Base-by-base conservation (phyloP, 2,329 filamentous ascomycete genomes). In the Fusarium neocosmosporiellum region DNA sequence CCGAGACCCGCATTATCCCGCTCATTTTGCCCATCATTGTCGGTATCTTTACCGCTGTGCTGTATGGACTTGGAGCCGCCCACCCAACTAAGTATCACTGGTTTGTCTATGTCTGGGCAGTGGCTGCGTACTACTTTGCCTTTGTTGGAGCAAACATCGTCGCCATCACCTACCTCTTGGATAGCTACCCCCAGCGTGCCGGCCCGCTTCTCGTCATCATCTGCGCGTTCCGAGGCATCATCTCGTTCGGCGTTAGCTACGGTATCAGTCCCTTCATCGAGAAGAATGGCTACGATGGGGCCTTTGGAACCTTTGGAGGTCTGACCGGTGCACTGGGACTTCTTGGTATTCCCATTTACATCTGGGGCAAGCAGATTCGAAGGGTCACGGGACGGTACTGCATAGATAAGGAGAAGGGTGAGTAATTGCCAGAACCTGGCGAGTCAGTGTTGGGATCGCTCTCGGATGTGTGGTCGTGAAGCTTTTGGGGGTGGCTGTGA, bases 161-260 rank as follows among this genome's bases (percentile, higher is more conserved):
- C 1, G 65, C 73, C 8, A 75, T 75, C 18, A 75, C 73, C 7
- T 75, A 75, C 33, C 73, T 75, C 20, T 50, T 75, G 5, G 73
- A 75, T 27, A 75, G 72, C 7, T 75, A 75, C 18, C 73, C 73
- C 34, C 72, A 75, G 16, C 50, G 73, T 10, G 73, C 73, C 9
- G 72, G 72, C 0, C 73, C 73, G 5, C 36, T 75, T 6, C 27
- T 75, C 27, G 72, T 75, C 20, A 75, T 75, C 11, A 75, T 75
- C 22, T 75, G 73, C 20, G 73, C 73, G 6, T 65, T 75, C 31
- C 72, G 73, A 2, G 73, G 73, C 7, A 37, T 75, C 3, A 75
- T 75, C 14, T 72, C 70, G 0, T 75, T 75, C 20, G 70, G 73
- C 0, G 73, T 75, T 2, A 73, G 70, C 59, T 75, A 75, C 10